phyloP scores from a whole-genome alignment of 2,329 filamentous ascomycete genomes.

The Calonectria montana region DNA sequence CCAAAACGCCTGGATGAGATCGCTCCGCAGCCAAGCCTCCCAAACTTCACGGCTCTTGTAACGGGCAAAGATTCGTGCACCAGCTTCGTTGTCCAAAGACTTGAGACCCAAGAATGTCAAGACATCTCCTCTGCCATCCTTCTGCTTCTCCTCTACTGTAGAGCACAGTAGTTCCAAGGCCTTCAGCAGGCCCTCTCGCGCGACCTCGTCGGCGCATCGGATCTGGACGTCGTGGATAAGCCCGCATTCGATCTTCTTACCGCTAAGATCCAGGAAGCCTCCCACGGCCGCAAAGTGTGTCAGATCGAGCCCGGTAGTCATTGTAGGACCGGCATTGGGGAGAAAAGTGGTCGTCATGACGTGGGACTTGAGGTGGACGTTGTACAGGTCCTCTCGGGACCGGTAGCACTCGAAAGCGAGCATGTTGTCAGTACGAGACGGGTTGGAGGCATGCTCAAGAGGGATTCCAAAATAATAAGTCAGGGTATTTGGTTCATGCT shows the following conservation, averaged over 20 bases:
- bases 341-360: conserved; percentile 36
- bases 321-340: conserved; percentile 29
- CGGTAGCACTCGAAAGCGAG: conserved; percentile 39
- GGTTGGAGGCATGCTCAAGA: conserved; percentile 34
- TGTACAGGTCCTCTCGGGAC: conserved; percentile 34
- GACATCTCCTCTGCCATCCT: conserved; percentile 28
- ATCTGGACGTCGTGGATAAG: conserved; percentile 40
- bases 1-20: conserved; percentile 35
- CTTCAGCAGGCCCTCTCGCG: conserved; percentile 27
- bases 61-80: conserved; percentile 36
- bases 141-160: conserved; percentile 28
- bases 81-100: conserved; percentile 35
- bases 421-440: conserved; percentile 37
- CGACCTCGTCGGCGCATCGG: conserved; percentile 20
- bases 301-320: conserved; percentile 39
- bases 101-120: conserved; percentile 36
- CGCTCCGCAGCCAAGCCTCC: conserved; percentile 31
- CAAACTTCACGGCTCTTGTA: conserved; percentile 35
- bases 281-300: conserved; percentile 36
- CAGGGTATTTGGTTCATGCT: conserved; percentile 49
- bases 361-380: conserved; percentile 36
- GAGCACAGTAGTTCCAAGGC: conserved; percentile 29
- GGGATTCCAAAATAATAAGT: conserved; percentile 58
- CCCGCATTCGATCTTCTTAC: conserved; percentile 33
- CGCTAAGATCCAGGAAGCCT: conserved; percentile 36